These are phyloP conservation scores for Cladophialophora exuberans DNA, from an alignment of 2,329 filamentous ascomycete species.

Conservation along the genomic window DNA sequence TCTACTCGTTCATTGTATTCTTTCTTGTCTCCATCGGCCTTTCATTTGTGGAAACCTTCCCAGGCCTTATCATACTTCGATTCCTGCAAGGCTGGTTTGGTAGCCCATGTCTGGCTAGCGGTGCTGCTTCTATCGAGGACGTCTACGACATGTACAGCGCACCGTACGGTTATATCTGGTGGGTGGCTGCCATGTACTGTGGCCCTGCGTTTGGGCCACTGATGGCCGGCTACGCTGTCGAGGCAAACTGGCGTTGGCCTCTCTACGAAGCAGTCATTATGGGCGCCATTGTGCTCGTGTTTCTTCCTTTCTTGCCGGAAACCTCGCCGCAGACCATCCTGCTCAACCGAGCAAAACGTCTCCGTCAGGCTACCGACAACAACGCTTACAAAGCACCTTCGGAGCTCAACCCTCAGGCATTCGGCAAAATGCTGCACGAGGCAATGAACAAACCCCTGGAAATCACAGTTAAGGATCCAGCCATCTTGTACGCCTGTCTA, in stretches of 20 bases:
- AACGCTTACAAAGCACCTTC: slow-evolving; percentile 43
- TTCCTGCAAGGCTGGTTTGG: slow-evolving; percentile 70
- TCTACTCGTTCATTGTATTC: slow-evolving; percentile 69
- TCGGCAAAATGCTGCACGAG: slow-evolving; percentile 50
- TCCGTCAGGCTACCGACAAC: slow-evolving; percentile 63
- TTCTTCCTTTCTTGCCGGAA: slow-evolving; percentile 68
- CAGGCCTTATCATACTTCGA: slow-evolving; percentile 65
- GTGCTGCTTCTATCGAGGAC: slow-evolving; percentile 51
- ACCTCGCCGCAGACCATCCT: slow-evolving; percentile 64
- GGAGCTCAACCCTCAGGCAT: slow-evolving; percentile 61
- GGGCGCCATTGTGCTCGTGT: slow-evolving; percentile 57
- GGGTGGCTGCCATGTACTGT: slow-evolving; percentile 51
- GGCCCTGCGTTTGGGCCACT: slow-evolving; percentile 45
- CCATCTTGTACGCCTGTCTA: slow-evolving; percentile 64
- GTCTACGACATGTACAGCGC: slow-evolving; percentile 58
- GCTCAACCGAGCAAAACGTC: slow-evolving; percentile 60
- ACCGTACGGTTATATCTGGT: slow-evolving; percentile 62
- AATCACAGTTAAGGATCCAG: slow-evolving; percentile 59
- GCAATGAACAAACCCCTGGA: slow-evolving; percentile 23
- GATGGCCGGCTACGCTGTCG: slow-evolving; percentile 63
- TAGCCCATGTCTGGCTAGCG: slow-evolving; percentile 65
- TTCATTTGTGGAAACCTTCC: slow-evolving; percentile 64
- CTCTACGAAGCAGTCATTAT: slow-evolving; percentile 64
- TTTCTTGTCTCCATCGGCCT: slow-evolving; percentile 69
- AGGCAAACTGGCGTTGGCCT: slow-evolving; percentile 63